A percentile compares a stretch with the other conserved stretches of the same genome.
Conservation (phyloP, 306 rosid genomes). For the Dalbergia cultrata region DNA sequence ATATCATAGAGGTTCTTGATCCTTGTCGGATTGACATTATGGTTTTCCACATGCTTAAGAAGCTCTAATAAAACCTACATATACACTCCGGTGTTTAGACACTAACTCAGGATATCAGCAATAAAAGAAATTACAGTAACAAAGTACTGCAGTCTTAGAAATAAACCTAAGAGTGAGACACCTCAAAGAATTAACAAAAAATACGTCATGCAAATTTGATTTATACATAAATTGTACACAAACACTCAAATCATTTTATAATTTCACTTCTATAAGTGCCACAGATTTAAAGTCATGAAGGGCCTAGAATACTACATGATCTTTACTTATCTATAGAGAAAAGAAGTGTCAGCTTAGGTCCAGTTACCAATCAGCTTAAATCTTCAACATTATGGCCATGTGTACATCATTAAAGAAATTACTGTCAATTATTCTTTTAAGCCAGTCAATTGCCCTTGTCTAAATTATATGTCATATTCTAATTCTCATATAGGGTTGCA, state of each 20-base stretch:
- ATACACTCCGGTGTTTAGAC: slow-evolving; percentile 37
- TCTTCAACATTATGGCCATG: background rate
- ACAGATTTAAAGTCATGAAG: background rate
- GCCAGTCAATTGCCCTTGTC: background rate
- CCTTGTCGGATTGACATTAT: slow-evolving; percentile 43
- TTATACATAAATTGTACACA: background rate
- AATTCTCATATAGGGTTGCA: background rate
- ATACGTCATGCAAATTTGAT: background rate
- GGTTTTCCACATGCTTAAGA: slow-evolving; percentile 53
- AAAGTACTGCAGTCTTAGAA: background rate
- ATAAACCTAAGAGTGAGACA: background rate
- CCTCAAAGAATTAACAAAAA: background rate
- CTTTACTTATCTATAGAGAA: slow-evolving; percentile 3
- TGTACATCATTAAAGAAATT: background rate
- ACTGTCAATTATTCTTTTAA: background rate
- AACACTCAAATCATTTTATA: slow-evolving; percentile 19
- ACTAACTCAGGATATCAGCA: slow-evolving; percentile 26
- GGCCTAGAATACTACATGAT: background rate
- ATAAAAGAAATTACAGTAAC: slow-evolving; percentile 32
- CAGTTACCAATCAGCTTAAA: background rate
- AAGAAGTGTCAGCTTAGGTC: background rate
- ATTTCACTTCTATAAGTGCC: background rate
- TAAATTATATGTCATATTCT: background rate
- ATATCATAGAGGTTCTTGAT: slow-evolving; percentile 62
- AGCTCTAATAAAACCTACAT: slow-evolving; percentile 74